Percentiles rank a stretch among this genome's conserved stretches.
Evolutionary conservation across 768 basidiomycete genomes (phyloP).

Genomic region (Lactarius deliciosus): DNA sequence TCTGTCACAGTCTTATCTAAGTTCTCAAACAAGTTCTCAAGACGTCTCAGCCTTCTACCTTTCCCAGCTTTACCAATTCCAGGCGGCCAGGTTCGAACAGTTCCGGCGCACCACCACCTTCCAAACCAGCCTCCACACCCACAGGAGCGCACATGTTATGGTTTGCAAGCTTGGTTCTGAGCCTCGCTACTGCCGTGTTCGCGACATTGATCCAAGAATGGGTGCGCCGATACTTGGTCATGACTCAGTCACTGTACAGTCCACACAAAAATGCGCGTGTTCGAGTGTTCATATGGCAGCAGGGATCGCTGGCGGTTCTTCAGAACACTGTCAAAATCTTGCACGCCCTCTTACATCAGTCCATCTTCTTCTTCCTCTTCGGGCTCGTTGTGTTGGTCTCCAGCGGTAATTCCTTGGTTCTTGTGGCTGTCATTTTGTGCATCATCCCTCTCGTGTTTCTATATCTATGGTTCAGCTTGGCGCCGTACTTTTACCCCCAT

Average conservation of each 20-base stretch:
- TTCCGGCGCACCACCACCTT: background rate
- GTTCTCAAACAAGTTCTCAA: slow-evolving; percentile 11
- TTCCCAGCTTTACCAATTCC: slow-evolving; percentile 8
- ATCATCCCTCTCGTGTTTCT: background rate
- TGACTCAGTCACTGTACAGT: slow-evolving; percentile 3
- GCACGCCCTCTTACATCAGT: slow-evolving; percentile 1
- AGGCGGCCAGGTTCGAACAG: background rate
- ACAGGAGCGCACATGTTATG: background rate
- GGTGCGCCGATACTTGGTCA: slow-evolving; percentile 2
- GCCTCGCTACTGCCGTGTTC: background rate
- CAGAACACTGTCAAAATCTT: slow-evolving; percentile 4
- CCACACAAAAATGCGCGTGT: background rate
- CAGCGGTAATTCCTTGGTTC: background rate
- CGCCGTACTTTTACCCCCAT: slow-evolving; percentile 5
- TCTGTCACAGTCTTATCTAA: slow-evolving; percentile 5
- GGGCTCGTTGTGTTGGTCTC: slow-evolving; percentile 1
- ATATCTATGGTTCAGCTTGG: slow-evolving; percentile 13
- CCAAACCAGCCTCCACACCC: background rate
- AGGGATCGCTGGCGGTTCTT: background rate
- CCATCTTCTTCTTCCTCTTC: slow-evolving; percentile 10
- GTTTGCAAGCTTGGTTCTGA: background rate
- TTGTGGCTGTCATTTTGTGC: slow-evolving; percentile 2
- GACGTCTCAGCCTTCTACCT: slow-evolving; percentile 13
- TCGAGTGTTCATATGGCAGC: background rate
- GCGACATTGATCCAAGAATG: background rate